Conservation (phyloP, 2,329 filamentous ascomycete species). For the Aspergillus sp. region DNA sequence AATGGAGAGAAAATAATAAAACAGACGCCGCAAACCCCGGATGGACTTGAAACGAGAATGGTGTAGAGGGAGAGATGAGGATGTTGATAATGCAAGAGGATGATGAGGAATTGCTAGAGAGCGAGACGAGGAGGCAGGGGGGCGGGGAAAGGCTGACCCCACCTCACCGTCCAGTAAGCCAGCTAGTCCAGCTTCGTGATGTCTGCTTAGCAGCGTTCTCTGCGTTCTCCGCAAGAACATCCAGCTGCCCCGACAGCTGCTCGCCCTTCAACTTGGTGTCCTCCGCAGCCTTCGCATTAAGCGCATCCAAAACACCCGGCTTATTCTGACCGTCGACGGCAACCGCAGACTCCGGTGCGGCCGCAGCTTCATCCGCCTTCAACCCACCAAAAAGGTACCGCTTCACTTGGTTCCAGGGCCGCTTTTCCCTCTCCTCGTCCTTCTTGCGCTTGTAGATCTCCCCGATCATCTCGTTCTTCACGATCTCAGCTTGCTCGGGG, state of each 20-base stretch:
- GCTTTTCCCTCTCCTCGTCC: constrained; percentile 33
- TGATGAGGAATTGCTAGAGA: not conserved
- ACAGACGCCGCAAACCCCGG: constrained; percentile 28
- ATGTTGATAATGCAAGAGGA: constrained; percentile 7
- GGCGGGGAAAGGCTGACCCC: not conserved
- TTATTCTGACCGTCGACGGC: constrained; percentile 8
- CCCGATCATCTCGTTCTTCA: constrained; percentile 40
- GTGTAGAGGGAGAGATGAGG: constrained; percentile 5
- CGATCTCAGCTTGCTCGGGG: constrained; percentile 36
- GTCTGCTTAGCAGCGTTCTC: constrained; percentile 30
- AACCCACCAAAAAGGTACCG: constrained; percentile 33
- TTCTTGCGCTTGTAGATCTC: constrained; percentile 36
- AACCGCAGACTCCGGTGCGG: constrained; percentile 1
- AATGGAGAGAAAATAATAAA: not conserved
- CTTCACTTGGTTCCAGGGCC: constrained; percentile 33
- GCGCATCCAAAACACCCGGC: constrained; percentile 27
- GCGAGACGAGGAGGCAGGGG: not conserved
- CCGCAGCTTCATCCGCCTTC: constrained; percentile 26
- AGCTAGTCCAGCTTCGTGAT: constrained; percentile 33
- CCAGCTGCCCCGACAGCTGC: constrained; percentile 22
- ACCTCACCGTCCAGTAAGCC: constrained; percentile 32
- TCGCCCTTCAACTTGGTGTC: constrained; percentile 11
- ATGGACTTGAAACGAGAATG: constrained; percentile 15
- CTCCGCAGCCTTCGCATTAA: constrained; percentile 28
- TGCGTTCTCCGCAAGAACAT: constrained; percentile 30